Evolutionary conservation across 106 monocot genomes (phyloP), one percentile per base, ranked within the genome.

Genomic region (Allium sativum): DNA sequence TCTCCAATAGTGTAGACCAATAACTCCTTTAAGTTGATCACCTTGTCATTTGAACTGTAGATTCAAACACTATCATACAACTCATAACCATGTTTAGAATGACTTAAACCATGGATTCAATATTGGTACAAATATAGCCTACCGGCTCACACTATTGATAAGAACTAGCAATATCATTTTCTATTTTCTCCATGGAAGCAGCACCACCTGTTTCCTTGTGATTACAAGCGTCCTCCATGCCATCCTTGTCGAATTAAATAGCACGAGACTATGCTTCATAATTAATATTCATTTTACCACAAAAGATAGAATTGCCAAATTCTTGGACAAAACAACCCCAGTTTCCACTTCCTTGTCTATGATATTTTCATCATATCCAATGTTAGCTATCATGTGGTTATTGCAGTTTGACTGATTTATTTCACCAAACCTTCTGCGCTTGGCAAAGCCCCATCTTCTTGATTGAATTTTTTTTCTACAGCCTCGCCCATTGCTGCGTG

Each of bases 381-480:
- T 50, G 48, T 11, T 7, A 3, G 31, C 48, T 50, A 12, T 12
- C 8, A 2, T 11, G 48, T 50, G 3, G n/a, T n/a, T n/a, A 31
- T 31, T 31, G 31, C 31, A 31, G 5, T 31, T 31, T 31, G 31
- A 31, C 5, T 5, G 31, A 31, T 31, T 31, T 31, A 31, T 31
- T 31, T 31, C 31, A 31, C 31, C 31, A 31, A 31, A 5, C 31
- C 31, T 31, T 31, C 31, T 31, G 31, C 31, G 31, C 31, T 31
- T 78, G 13, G 80, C 86, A 65, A 69, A 83, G 3, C 45, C 89
- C 55, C 86, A 70, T 11, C 93, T 85, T 40, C 81, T 82, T 8
- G 78, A 75, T 12, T 76, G 78, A 56, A 86, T 80, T 53, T 74
- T 83, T 17, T 83, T 78, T 44, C 63, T n/a, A n/a, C 74, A 70